Percentiles rank a stretch among this genome's conserved stretches.
Evolutionary conservation across 371 early-diverging fungal genomes (phyloP).

Genomic region (Parasitella parasitica): DNA sequence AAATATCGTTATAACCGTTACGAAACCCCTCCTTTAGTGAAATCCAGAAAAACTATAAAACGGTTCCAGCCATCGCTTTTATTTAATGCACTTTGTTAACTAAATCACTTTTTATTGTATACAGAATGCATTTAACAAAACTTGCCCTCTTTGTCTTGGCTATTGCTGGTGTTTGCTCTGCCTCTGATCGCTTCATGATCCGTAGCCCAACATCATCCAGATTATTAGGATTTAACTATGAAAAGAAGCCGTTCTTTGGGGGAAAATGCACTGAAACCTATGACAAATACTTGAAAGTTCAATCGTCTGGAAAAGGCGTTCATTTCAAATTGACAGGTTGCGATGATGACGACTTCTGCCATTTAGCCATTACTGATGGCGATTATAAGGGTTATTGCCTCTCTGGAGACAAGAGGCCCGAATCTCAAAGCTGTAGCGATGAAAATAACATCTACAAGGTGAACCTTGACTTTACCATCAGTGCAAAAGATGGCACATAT

Average conservation of each 20-base stretch:
- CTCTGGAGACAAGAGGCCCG: conserved; percentile 4
- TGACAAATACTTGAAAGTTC: conserved; percentile 9
- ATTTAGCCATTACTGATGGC: conserved; percentile 5
- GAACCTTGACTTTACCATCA: conserved; percentile 4
- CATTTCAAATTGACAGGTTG: conserved; percentile 9
- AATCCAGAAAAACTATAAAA: no score
- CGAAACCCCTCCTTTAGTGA: no score
- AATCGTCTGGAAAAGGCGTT: neutral
- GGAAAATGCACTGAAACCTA: conserved; percentile 4
- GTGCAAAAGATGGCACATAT: conserved; percentile 2
- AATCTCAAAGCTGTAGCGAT: conserved; percentile 7
- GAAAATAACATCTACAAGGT: conserved; percentile 10
- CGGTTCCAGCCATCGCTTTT: no score
- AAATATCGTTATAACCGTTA: no score
- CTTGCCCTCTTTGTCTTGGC: neutral
- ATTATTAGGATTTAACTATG: conserved; percentile 3
- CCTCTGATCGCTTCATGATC: conserved; percentile 6
- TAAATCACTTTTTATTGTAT: neutral
- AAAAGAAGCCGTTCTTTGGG: conserved; percentile 2
- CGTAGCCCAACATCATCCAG: conserved; percentile 1
- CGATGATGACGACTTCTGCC: conserved; percentile 5
- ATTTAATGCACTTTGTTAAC: neutral
- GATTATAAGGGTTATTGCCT: conserved; percentile 13
- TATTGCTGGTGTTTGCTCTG: neutral
- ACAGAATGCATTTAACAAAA: neutral